A percentile compares a stretch with the other conserved stretches of the same genome.
Evolutionary conservation across 106 monocot species (phyloP).

Genomic region (Amphibolis antarctica): DNA sequence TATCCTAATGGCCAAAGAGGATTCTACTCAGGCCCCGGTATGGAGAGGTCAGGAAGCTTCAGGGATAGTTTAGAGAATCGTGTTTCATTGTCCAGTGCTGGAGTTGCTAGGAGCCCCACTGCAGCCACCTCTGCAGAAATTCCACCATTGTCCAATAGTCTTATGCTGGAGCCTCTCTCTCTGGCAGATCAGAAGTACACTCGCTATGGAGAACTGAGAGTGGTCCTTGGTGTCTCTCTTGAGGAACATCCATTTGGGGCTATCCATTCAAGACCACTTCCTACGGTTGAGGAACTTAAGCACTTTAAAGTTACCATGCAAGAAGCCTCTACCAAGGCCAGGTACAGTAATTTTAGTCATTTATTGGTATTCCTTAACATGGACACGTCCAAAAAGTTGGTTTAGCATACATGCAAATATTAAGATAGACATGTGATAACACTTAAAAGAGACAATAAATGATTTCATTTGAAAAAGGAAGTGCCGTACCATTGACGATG

Average conservation of each 20-base stretch:
- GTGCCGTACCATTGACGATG: too few relatives aligned
- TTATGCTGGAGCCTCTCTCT: slow-evolving; percentile 40
- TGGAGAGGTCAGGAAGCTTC: slow-evolving; percentile 66
- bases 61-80: slow-evolving; percentile 48
- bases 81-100: slow-evolving; percentile 17
- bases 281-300: slow-evolving; percentile 59
- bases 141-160: slow-evolving; percentile 29
- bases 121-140: slow-evolving; percentile 16
- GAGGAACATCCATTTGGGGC: slow-evolving; percentile 66
- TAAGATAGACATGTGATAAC: background rate
- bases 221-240: slow-evolving; percentile 51
- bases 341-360: slow-evolving; percentile 20
- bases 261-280: slow-evolving; percentile 37
- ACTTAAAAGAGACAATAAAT: background rate
- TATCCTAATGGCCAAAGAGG: slow-evolving; percentile 46
- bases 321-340: slow-evolving; percentile 36
- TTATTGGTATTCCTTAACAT: background rate
- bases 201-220: slow-evolving; percentile 53
- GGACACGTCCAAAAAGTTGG: too few relatives aligned
- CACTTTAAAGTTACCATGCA: slow-evolving; percentile 37
- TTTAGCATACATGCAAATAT: background rate
- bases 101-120: slow-evolving; percentile 25
- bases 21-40: slow-evolving; percentile 26
- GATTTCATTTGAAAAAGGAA: too few relatives aligned
- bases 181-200: slow-evolving; percentile 49